Percentiles rank a stretch among this genome's conserved stretches.
Evolutionary conservation across 176 grass and related monocot species (phyloP).

Genomic region (Hyparrhenia diplandra): DNA sequence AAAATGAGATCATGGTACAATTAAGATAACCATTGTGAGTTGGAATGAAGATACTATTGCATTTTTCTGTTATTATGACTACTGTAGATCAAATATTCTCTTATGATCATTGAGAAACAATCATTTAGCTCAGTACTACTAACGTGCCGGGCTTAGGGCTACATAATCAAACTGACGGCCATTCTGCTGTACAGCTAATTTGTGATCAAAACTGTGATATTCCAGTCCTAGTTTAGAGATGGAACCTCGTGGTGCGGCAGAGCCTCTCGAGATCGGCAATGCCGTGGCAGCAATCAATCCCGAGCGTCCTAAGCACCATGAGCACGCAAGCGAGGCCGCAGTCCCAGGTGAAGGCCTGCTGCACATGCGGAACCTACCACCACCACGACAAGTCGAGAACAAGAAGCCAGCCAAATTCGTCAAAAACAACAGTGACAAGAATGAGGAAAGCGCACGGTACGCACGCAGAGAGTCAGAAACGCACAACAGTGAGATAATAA

Average conservation of each 20-base stretch:
- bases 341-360: constrained; percentile 93
- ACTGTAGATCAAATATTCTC: background rate
- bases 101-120: background rate
- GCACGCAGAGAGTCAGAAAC: background rate
- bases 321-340: constrained; percentile 93
- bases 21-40: background rate
- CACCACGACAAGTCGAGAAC: background rate
- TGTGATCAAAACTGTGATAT: background rate
- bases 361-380: constrained; percentile 82
- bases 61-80: background rate
- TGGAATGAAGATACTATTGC: background rate
- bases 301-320: constrained; percentile 87
- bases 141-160: background rate
- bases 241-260: constrained; percentile 82
- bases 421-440: background rate
- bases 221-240: background rate
- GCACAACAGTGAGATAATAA: background rate
- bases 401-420: constrained; percentile 21
- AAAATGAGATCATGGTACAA: background rate
- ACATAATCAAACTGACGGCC: background rate
- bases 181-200: background rate
- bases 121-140: background rate
- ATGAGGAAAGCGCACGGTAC: background rate
- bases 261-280: constrained; percentile 81
- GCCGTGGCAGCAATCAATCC: constrained; percentile 51